Conservation (phyloP, 257 asterid species). For the Solanum rostratum region DNA sequence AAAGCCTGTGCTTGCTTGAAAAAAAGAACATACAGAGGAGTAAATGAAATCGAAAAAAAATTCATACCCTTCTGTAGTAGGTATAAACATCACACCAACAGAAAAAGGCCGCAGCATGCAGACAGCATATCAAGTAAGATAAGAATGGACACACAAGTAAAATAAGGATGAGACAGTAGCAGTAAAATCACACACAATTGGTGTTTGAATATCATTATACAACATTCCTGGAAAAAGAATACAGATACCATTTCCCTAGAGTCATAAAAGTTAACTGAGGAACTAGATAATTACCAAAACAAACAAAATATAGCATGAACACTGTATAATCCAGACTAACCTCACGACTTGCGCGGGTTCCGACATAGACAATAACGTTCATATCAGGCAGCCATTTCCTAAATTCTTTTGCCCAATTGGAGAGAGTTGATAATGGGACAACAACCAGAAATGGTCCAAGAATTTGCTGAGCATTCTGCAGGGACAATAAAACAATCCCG, state of each 20-base stretch:
- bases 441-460: constrained; percentile 98
- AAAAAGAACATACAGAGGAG: background rate
- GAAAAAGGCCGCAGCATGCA: background rate
- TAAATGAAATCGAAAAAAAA: background rate
- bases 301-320: background rate
- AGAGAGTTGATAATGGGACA: constrained; percentile 90
- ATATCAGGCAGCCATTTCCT: constrained; percentile 88
- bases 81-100: background rate
- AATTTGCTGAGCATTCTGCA: constrained; percentile 88
- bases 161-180: background rate
- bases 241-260: background rate
- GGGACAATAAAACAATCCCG: constrained; percentile 2
- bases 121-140: background rate
- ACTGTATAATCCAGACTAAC: constrained; percentile 20
- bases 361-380: constrained; percentile 88
- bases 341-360: constrained; percentile 99
- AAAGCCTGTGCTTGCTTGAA: background rate
- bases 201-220: background rate
- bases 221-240: background rate
- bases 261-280: background rate
- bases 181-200: background rate
- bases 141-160: background rate
- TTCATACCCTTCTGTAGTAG: background rate
- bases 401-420: constrained; percentile 99
- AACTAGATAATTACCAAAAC: background rate